Evolutionary conservation across 73 alveolate genomes (phyloP).

Genomic region (Uronychia setigera): DNA sequence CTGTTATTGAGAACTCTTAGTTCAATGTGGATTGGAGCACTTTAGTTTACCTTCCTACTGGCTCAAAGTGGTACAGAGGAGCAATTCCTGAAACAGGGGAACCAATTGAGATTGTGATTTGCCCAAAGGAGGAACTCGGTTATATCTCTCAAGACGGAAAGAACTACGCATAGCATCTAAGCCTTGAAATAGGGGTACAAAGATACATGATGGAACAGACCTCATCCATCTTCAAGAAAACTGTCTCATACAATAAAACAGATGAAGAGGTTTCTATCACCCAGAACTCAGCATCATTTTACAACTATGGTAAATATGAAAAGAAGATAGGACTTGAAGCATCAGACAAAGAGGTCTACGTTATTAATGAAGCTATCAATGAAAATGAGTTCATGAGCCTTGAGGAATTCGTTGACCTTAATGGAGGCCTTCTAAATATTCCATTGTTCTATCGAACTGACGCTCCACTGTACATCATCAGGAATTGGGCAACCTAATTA

Average conservation of each 20-base stretch:
- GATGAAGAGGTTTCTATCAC: background rate
- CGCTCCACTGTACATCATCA: constrained; percentile 81
- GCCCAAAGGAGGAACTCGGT: constrained; percentile 43
- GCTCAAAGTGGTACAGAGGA: constrained; percentile 35
- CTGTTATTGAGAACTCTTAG: constrained; percentile 38
- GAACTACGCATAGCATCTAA: constrained; percentile 24
- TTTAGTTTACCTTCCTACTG: constrained; percentile 31
- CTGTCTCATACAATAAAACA: background rate
- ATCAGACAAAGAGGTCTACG: constrained; percentile 50
- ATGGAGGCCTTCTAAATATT: constrained; percentile 89
- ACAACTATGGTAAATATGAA: constrained; percentile 40
- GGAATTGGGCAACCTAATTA: constrained; percentile 83
- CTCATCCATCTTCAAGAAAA: background rate
- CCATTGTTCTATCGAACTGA: constrained; percentile 86
- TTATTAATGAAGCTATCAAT: constrained; percentile 49
- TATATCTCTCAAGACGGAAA: constrained; percentile 41
- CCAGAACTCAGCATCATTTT: constrained; percentile 10
- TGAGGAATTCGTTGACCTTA: constrained; percentile 70
- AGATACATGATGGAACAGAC: constrained; percentile 33
- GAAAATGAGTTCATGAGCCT: constrained; percentile 37
- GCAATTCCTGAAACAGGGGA: constrained; percentile 22
- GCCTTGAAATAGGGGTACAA: constrained; percentile 18
- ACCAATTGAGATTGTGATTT: constrained; percentile 15
- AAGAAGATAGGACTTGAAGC: constrained; percentile 45
- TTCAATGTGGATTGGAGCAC: constrained; percentile 47